A percentile compares a stretch with the other conserved stretches of the same genome.
Conservation (phyloP, 371 early-diverging fungal species). For the Mortierella sp. region DNA sequence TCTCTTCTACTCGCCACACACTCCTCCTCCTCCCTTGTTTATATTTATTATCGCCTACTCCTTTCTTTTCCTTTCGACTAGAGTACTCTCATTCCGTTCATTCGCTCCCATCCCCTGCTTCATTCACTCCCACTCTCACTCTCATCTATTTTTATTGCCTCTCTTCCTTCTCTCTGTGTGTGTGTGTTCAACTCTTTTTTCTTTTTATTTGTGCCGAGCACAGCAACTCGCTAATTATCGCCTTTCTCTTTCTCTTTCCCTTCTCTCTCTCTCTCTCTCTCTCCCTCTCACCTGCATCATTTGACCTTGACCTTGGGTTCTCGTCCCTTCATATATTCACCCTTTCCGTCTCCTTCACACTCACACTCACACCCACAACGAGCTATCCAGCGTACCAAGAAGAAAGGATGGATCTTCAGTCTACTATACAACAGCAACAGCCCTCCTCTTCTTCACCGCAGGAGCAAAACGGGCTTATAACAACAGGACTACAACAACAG, state of each 20-base stretch:
- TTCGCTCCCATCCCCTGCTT: not conserved
- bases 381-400: constrained; percentile 19
- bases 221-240: not conserved
- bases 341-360: not conserved
- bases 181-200: not conserved
- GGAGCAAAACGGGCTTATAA: not conserved
- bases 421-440: constrained; percentile 38
- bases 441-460: constrained; percentile 31
- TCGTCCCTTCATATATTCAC: not conserved
- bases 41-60: not conserved
- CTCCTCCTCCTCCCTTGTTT: not conserved
- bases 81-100: not conserved
- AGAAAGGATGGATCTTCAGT: constrained; percentile 60
- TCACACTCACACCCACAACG: not conserved
- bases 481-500: constrained; percentile 6
- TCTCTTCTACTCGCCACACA: not conserved
- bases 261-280: not conserved
- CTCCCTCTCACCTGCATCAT: not conserved
- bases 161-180: not conserved
- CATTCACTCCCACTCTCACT: not conserved
- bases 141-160: not conserved
- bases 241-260: not conserved
- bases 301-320: not conserved
- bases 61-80: not conserved
- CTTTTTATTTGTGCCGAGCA: not conserved